Conservation (phyloP, 139 green algal genomes). For the Chlorella vulgaris region DNA sequence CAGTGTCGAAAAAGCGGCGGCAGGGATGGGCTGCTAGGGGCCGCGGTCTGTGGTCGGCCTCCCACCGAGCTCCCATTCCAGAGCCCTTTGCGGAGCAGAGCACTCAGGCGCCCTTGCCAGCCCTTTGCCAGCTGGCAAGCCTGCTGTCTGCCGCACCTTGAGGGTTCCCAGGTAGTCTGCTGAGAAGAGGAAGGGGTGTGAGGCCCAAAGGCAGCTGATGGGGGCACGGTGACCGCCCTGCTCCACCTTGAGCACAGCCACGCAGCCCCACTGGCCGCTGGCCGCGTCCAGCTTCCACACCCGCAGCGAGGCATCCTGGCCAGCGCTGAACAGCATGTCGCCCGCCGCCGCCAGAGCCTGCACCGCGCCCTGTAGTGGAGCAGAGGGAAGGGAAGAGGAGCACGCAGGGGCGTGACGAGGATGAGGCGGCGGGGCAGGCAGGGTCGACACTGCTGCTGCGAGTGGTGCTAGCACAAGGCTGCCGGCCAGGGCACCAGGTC, state of each 20-base stretch:
- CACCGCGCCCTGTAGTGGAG: conserved; percentile 52
- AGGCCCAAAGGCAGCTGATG: conserved; percentile 54
- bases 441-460: too few relatives aligned
- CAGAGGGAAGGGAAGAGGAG: not conserved
- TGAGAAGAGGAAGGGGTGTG: conserved; percentile 68
- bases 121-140: not conserved
- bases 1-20: too few relatives aligned
- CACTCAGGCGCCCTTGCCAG: not conserved
- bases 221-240: conserved; percentile 61
- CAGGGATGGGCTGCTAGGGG: too few relatives aligned
- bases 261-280: conserved; percentile 16
- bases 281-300: conserved; percentile 71
- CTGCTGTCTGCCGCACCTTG: conserved; percentile 47
- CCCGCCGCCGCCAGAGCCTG: conserved; percentile 49
- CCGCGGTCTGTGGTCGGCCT: not conserved
- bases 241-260: conserved; percentile 34
- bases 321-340: conserved; percentile 64
- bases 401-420: too few relatives aligned
- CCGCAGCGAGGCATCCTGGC: conserved; percentile 73
- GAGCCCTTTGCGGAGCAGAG: not conserved
- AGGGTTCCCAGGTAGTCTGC: conserved; percentile 72
- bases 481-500: too few relatives aligned
- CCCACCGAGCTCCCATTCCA: not conserved
- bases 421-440: too few relatives aligned
- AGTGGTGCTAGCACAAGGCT: too few relatives aligned